Evolutionary conservation across 352 stramenopile genomes (phyloP), one percentile per base, ranked within the genome.

Genomic region (Peronospora destructor): DNA sequence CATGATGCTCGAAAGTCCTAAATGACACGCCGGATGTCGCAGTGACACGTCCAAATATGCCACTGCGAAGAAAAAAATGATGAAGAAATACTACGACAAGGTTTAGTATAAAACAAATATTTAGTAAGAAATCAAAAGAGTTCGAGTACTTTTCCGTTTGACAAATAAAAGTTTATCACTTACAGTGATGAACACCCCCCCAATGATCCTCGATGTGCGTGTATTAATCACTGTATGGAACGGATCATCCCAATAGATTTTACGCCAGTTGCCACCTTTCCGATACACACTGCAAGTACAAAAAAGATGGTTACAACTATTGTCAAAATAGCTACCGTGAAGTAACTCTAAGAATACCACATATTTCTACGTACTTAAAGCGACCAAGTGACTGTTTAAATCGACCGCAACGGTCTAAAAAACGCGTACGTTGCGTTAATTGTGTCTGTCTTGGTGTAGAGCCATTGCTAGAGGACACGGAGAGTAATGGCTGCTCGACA

Each of bases 221-320:
- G 83, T 93, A 66, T 93, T 87, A 57, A 93, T 87, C 21, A 93
- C 64, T 34, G 83, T 91, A 64, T 93, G 82, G 71, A 91, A 93
- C 25, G 84, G 61, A 53, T 93, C 82, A 21, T 93, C 70, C 56
- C 67, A 87, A 66, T 93, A 93, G 56, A 90, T 85, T 53, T 74
- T 67, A 14, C 79, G 75, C 82, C 82, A 93, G 42, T 93, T 73
- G 11, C 82, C 82, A 6, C 82, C 79, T 34, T 71, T 76, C 28
- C 82, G 77, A 42, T 71, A 66, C 36, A 88, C 72, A 44, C 68
- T 85, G 59, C 7, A 33, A 80, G 57, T 13, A 23, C 45, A 51
- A 44, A 33, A 48, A 23, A 13, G 1, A 28, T 11, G 1, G 19
- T 13, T 32, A 28, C 17, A 28, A 9, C 14, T 25, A 6, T 26